A percentile compares a stretch with the other conserved stretches of the same genome.
Evolutionary conservation across 495 filamentous ascomycete genomes (phyloP).

Genomic region (Aspergillus hancockii): DNA sequence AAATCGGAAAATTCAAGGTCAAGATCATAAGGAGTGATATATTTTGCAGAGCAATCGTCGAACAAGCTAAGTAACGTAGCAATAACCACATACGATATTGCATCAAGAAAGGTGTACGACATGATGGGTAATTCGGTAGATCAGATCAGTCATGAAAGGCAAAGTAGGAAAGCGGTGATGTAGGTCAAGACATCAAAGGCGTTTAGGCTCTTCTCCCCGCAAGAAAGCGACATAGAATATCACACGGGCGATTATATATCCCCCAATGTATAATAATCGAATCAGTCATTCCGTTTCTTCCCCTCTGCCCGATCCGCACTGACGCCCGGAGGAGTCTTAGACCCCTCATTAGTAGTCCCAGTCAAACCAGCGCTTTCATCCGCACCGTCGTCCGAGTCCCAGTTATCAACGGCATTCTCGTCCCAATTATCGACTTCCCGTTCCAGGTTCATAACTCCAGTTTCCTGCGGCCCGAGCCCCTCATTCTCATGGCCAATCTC

Average conservation of each 20-base stretch:
- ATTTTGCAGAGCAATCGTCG: background rate
- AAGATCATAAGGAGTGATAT: slow-evolving; percentile 1
- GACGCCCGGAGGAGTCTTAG: slow-evolving; percentile 8
- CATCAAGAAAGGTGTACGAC: background rate
- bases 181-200: background rate
- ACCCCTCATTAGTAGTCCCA: slow-evolving; percentile 9
- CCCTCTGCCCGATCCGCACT: slow-evolving; percentile 13
- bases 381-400: slow-evolving; percentile 62
- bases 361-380: slow-evolving; percentile 13
- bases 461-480: slow-evolving; percentile 58
- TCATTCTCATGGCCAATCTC: slow-evolving; percentile 60
- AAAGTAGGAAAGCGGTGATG: background rate
- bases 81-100: background rate
- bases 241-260: background rate
- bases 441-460: slow-evolving; percentile 58
- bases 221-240: background rate
- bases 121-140: background rate
- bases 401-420: slow-evolving; percentile 73
- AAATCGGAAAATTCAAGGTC: background rate
- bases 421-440: slow-evolving; percentile 83
- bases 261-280: background rate
- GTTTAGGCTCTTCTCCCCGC: background rate
- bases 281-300: slow-evolving; percentile 28
- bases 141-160: background rate
- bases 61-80: background rate